Evolutionary conservation across 805 yeast species (phyloP).

Genomic region (Myxozyma lipomycoides): DNA sequence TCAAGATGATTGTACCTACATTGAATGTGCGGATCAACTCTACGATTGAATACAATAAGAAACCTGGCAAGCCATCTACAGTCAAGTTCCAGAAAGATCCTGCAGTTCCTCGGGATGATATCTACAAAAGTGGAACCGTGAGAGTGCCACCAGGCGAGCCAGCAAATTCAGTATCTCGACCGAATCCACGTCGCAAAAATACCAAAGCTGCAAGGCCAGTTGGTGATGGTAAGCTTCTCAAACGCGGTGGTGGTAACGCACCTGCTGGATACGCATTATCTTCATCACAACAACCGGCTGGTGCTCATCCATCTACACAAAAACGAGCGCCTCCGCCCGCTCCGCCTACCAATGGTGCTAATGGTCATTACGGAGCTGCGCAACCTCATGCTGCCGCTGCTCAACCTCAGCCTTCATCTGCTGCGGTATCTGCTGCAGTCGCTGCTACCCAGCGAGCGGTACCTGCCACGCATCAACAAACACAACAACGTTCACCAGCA

Average conservation of each 20-base stretch:
- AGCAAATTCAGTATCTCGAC: slow-evolving; percentile 62
- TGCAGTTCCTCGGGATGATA: slow-evolving; percentile 68
- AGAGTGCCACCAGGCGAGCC: slow-evolving; percentile 78
- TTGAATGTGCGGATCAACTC: slow-evolving; percentile 64
- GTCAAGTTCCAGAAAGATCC: slow-evolving; percentile 65
- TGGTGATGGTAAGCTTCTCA: slow-evolving; percentile 16
- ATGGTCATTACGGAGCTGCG: slow-evolving; percentile 2
- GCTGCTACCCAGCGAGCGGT: slow-evolving; percentile 35
- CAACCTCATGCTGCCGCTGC: background rate
- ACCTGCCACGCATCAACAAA: slow-evolving; percentile 17
- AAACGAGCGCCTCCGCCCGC: slow-evolving; percentile 14
- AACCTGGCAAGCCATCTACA: slow-evolving; percentile 72
- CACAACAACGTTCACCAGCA: slow-evolving; percentile 29
- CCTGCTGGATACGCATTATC: slow-evolving; percentile 32
- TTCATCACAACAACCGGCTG: slow-evolving; percentile 15
- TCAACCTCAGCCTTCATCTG: slow-evolving; percentile 17
- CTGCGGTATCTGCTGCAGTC: slow-evolving; percentile 29
- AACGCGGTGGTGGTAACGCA: slow-evolving; percentile 34
- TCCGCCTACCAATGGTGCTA: slow-evolving; percentile 20
- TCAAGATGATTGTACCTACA: slow-evolving; percentile 57
- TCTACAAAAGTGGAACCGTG: slow-evolving; percentile 84
- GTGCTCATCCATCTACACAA: background rate
- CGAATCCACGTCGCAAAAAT: slow-evolving; percentile 62
- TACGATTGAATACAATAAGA: slow-evolving; percentile 78
- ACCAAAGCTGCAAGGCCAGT: slow-evolving; percentile 28